Evolutionary conservation across 2,329 filamentous ascomycete species (phyloP).

Genomic region (Arthrobotrys conoides): DNA sequence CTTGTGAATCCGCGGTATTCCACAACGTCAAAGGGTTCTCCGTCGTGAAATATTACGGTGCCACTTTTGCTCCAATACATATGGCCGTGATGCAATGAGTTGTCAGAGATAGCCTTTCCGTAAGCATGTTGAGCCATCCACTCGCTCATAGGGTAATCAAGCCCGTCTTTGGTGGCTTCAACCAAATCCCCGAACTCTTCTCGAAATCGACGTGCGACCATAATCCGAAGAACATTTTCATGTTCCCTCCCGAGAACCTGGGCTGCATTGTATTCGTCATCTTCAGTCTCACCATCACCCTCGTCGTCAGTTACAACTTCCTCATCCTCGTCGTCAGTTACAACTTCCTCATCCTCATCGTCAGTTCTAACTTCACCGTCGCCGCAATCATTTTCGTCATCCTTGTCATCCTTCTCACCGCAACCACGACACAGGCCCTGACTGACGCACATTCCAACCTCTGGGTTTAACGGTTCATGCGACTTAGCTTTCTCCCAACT

Average conservation of each 20-base stretch:
- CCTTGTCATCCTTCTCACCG: not conserved
- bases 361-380: not conserved
- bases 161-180: slow-evolving; percentile 2
- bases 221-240: not conserved
- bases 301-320: no score
- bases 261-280: no score
- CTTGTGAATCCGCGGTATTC: not conserved
- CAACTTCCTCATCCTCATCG: no score
- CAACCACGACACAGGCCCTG: not conserved
- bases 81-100: slow-evolving; percentile 1
- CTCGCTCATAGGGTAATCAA: slow-evolving; percentile 23
- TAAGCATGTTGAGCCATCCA: slow-evolving; percentile 27
- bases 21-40: slow-evolving; percentile 10
- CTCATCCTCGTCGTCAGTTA: not conserved
- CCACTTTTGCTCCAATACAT: slow-evolving; percentile 2
- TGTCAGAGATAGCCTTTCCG: slow-evolving; percentile 19
- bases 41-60: not conserved
- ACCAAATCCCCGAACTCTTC: not conserved
- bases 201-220: not conserved
- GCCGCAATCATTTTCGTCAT: no score
- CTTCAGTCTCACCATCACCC: not conserved
- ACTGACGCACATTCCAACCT: not conserved
- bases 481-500: slow-evolving; percentile 6
- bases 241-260: not conserved
- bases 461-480: not conserved